phyloP scores from a whole-genome alignment of 768 basidiomycete species.

The Kondoa subrosea region DNA sequence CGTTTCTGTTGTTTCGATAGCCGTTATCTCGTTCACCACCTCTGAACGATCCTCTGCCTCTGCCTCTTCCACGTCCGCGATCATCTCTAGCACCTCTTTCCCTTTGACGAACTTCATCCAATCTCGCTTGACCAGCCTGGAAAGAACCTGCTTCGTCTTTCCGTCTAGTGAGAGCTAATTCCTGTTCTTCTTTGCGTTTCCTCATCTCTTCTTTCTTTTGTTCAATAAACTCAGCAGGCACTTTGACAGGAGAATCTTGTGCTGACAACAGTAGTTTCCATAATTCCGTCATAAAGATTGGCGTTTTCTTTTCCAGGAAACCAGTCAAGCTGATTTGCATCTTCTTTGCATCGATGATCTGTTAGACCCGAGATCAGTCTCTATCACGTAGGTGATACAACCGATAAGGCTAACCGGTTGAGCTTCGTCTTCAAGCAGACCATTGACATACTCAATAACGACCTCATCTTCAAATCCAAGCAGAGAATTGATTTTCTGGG shows the following conservation, averaged over 20 bases:
- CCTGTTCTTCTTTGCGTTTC: conserved; percentile 33
- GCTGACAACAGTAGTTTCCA: conserved; percentile 91
- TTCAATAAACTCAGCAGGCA: conserved; percentile 76
- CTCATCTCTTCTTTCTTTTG: conserved; percentile 83
- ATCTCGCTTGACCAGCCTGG: conserved; percentile 36
- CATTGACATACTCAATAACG: conserved; percentile 89
- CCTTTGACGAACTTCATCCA: conserved; percentile 40
- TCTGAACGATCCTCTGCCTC: neutral
- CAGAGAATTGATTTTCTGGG: conserved; percentile 75
- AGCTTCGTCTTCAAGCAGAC: conserved; percentile 67
- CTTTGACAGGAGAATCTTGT: conserved; percentile 68
- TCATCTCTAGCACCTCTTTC: conserved; percentile 10
- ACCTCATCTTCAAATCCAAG: conserved; percentile 94
- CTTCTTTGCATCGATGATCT: conserved; percentile 82
- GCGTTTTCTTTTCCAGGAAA: conserved; percentile 73
- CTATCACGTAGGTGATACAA: neutral
- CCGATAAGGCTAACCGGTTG: conserved; percentile 47
- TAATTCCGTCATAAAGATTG: conserved; percentile 66
- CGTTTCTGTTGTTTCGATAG: neutral
- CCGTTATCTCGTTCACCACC: conserved; percentile 2
- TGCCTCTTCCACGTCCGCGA: neutral
- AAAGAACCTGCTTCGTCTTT: conserved; percentile 43
- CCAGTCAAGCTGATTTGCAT: conserved; percentile 91
- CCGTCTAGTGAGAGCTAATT: conserved; percentile 55
- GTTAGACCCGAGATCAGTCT: neutral